Evolutionary conservation across 2,329 filamentous ascomycete genomes (phyloP), one percentile per base, ranked within the genome.

Genomic region (Arthrobotrys sphaeroides): DNA sequence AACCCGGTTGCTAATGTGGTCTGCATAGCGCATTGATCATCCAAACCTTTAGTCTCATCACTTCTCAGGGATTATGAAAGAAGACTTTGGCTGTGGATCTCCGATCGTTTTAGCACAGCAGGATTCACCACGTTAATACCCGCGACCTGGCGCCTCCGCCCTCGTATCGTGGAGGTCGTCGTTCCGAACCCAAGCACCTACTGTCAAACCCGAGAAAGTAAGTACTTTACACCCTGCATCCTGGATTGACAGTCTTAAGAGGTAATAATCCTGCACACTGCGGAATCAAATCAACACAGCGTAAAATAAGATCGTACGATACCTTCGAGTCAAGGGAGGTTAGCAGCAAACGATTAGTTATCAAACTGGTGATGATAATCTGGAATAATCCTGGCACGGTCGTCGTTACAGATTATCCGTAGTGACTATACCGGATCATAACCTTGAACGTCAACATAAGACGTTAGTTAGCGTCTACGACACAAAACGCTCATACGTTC

Each of bases 41-140:
- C n/a, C n/a, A n/a, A 40, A 7, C n/a, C 5, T 40, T 43, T 43
- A 43, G 40, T 43, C 18, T 10, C 10, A 33, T 10, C 28, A 33
- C 28, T 33, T 10, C 28, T 10, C 10, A 33, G 28, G 28, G 28
- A 43, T 43, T 26, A 33, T 26, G 24, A 26, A 51, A 33, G 24
- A 51, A 43, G 18, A 22, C 6, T 43, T 20, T 40, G 36, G 40
- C n/a, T n/a, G n/a, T 22, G 16, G 40, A 43, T 43, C 5, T 43
- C 10, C 28, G 5, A 33, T 5, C 28, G 10, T 33, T 20, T 31
- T 51, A 51, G 47, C n/a, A 33, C 9, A n/a, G n/a, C n/a, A 33
- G 24, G 40, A 47, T 47, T 51, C 24, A 31, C 24, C 47, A 51
- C n/a, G n/a, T 51, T 51, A 51, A 47, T 47, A 20, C 43, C 43